Percentiles rank a stretch among this genome's conserved stretches.
phyloP scores from a whole-genome alignment of 2,329 filamentous ascomycete species.

The Nigrospora osmanthi region DNA sequence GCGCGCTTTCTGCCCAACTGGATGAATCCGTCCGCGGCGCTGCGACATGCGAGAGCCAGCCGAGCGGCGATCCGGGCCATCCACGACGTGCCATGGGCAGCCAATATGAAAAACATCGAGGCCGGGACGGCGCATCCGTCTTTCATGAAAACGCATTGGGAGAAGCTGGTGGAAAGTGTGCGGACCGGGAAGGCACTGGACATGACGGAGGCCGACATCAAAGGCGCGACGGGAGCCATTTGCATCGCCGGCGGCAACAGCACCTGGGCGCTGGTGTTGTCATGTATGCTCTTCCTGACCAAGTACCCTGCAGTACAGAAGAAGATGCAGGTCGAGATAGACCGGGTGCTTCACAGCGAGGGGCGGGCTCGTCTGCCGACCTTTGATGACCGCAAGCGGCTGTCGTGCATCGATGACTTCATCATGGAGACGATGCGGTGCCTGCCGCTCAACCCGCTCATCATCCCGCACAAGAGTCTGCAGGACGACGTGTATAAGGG shows the following conservation, averaged over 20 bases:
- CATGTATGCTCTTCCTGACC: conserved; percentile 5
- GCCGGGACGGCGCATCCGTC: conserved; percentile 20
- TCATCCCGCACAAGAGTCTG: conserved; percentile 34
- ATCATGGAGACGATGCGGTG: conserved; percentile 22
- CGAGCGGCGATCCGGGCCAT: conserved; percentile 18
- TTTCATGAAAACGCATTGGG: conserved; percentile 21
- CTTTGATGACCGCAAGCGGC: conserved; percentile 19
- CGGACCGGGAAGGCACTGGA: conserved; percentile 21
- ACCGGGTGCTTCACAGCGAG: conserved; percentile 16
- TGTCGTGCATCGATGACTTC: conserved; percentile 21
- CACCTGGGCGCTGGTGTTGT: conserved; percentile 31
- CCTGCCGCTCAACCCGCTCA: conserved; percentile 22
- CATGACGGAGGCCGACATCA: conserved; percentile 33
- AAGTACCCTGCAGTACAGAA: conserved; percentile 5
- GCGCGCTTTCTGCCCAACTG: conserved; percentile 31
- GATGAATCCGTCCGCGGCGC: conserved; percentile 10
- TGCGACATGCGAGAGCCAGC: conserved; percentile 14
- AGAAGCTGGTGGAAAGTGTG: conserved; percentile 17
- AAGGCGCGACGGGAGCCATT: conserved; percentile 39
- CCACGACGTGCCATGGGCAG: conserved; percentile 33
- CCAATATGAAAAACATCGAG: conserved; percentile 19
- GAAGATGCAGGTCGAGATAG: conserved; percentile 4
- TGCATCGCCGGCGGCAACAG: conserved; percentile 39
- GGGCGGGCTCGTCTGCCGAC: conserved; percentile 19
- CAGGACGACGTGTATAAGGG: conserved; percentile 39